Conservation (phyloP, 176 grass and related monocot species). For the Canna indica region DNA sequence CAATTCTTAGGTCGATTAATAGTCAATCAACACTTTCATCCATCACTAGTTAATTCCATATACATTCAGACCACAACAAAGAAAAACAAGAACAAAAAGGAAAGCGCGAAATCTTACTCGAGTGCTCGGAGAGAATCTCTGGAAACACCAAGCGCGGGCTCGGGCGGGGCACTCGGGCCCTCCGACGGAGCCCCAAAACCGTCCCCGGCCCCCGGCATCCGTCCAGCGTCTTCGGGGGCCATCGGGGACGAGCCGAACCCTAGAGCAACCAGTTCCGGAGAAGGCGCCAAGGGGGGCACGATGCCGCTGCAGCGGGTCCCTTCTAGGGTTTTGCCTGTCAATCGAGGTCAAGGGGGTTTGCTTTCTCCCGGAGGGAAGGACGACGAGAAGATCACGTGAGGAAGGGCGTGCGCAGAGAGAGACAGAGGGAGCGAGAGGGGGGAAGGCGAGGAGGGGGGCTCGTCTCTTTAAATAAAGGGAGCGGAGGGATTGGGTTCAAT, state of each 20-base stretch:
- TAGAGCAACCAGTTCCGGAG: not conserved
- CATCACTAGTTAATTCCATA: no score
- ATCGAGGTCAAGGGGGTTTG: not conserved
- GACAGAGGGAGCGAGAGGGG: not conserved
- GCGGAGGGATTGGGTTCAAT: not conserved
- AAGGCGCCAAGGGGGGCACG: no score
- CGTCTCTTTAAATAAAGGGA: not conserved
- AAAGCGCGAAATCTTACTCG: constrained; percentile 10
- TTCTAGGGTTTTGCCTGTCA: constrained; percentile 2
- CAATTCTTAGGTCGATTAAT: not conserved
- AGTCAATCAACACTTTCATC: not conserved
- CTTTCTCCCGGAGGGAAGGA: not conserved
- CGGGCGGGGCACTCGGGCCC: not conserved
- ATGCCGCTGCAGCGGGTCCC: not conserved
- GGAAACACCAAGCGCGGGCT: not conserved
- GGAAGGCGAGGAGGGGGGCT: not conserved
- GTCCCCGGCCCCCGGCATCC: not conserved
- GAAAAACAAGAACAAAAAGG: not conserved
- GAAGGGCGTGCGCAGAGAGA: not conserved
- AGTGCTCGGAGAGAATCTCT: constrained; percentile 11
- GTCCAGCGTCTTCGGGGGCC: not conserved
- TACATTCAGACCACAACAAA: no score
- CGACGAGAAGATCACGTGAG: not conserved
- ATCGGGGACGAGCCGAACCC: not conserved
- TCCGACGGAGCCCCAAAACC: not conserved